Conservation (phyloP, 1,284 basidiomycete genomes). For the Volvariella volvacea region DNA sequence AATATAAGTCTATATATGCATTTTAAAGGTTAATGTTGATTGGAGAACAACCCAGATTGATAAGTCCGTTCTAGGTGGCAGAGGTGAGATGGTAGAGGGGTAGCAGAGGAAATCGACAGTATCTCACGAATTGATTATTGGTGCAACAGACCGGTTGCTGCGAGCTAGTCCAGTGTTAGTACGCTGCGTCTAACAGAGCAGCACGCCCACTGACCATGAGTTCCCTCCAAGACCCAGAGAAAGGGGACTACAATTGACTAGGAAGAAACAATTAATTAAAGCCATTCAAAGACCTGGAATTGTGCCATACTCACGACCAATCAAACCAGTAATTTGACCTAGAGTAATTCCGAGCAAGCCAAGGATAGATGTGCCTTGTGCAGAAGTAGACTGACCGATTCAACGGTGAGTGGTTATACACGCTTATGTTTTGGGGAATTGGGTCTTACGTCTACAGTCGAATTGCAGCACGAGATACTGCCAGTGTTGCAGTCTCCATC, state of each 20-base stretch:
- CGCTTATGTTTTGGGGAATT: background rate
- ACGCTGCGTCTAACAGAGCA: background rate
- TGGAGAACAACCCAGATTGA: slow-evolving; percentile 14
- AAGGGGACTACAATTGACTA: slow-evolving; percentile 14
- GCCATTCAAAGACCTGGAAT: background rate
- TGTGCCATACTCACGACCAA: slow-evolving; percentile 11
- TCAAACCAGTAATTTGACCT: slow-evolving; percentile 10
- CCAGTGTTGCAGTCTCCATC: slow-evolving; percentile 14
- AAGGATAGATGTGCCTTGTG: slow-evolving; percentile 4
- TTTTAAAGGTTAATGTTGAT: slow-evolving; percentile 15
- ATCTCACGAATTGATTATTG: slow-evolving; percentile 18
- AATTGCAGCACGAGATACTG: slow-evolving; percentile 15
- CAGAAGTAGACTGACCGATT: slow-evolving; percentile 6
- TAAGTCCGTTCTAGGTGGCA: slow-evolving; percentile 9
- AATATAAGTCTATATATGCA: too few species aligned
- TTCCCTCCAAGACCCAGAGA: slow-evolving; percentile 12
- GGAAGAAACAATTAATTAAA: background rate
- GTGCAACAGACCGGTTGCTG: slow-evolving; percentile 20
- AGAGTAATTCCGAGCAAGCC: slow-evolving; percentile 13
- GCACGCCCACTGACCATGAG: slow-evolving; percentile 9
- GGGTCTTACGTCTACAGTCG: slow-evolving; percentile 10
- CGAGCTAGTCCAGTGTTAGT: slow-evolving; percentile 7
- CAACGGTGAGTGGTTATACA: background rate
- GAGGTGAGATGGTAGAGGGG: background rate
- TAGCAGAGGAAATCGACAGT: background rate